These are phyloP conservation scores for Xylaria sp. DNA, from an alignment of 2,329 filamentous ascomycete genomes.

Conservation along the genomic window DNA sequence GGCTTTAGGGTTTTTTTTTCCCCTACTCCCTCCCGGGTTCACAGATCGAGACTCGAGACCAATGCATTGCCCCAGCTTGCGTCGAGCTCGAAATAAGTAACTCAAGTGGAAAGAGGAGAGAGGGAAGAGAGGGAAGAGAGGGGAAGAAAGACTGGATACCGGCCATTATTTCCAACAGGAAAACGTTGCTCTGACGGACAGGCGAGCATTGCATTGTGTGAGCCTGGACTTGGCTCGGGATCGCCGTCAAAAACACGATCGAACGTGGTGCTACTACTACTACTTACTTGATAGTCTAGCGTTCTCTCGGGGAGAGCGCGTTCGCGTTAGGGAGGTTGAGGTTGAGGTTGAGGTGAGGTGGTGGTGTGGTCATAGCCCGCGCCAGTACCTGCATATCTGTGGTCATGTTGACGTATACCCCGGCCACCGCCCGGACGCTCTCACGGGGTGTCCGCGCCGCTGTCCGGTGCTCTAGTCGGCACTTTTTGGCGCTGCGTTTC, in stretches of 20 bases:
- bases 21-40: neutral
- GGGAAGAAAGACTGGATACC: neutral
- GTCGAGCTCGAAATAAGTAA: neutral
- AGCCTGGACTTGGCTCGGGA: neutral
- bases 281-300: no score
- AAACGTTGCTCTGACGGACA: neutral
- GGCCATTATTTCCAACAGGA: neutral
- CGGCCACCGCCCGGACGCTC: slow-evolving; percentile 13
- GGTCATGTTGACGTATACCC: slow-evolving; percentile 31
- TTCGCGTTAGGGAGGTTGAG: neutral
- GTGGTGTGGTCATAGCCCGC: slow-evolving; percentile 7
- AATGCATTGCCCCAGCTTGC: neutral
- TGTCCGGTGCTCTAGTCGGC: neutral
- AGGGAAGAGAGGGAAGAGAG: neutral
- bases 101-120: neutral
- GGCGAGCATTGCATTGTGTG: neutral
- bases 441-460: slow-evolving; percentile 10
- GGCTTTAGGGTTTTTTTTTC: neutral
- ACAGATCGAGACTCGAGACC: neutral
- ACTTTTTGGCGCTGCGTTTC: no score
- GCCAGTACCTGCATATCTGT: neutral
- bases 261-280: no score
- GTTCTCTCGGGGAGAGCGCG: neutral
- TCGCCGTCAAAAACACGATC: no score
- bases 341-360: neutral